Base-by-base conservation (phyloP, 208 protist species). In the Trypanosoma scelopori region DNA sequence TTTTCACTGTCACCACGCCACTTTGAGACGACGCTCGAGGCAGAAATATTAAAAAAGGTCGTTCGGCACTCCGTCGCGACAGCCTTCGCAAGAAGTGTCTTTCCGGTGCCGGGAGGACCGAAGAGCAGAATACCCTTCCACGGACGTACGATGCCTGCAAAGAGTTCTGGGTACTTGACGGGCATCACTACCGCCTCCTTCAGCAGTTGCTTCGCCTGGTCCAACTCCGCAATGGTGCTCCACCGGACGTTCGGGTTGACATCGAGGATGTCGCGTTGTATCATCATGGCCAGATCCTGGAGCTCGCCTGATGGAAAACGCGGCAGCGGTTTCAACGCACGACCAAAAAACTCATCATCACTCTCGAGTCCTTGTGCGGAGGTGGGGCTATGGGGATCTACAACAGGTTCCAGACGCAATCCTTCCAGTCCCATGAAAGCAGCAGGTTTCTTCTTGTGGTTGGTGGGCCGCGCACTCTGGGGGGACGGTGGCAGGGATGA, bases 21-120 rank as follows among this genome's bases (percentile, higher is more conserved):
- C 81, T 99, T 99, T 52, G 84, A 96, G 7, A 98, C 88, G 15
- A 99, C 89, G 23, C 97, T 95, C 6, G 95, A 94, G 5, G 97
- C 89, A 18, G 96, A 94, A 13, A 99, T 97, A 81, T 98, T 99
- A 82, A 99, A 99, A 79, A 99, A 99, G 35, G 97, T 99, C 0
- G 98, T 99, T 20, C 86, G 71, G 76, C 94, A 98, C 92, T 99
- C 92, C 25, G 92, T 97, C 4, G 97, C 97, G 23, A 98, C 93
- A 9, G 96, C 97, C 71, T 98, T 98, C 23, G 97, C 97, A 25
- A 99, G 84, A 69, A 99, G 85, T 23, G 98, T 99, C 79, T 99
- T 99, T 35, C 98, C 98, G 0, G 97, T 99, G 13, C 98, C 98
- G 1, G 97, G 98, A 1, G 97, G 97, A 1, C 97, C 97, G 71